Percentiles rank a stretch among this genome's conserved stretches.
Evolutionary conservation across 2,329 filamentous ascomycete species (phyloP).

Genomic region (Penicillium griseofulvum): DNA sequence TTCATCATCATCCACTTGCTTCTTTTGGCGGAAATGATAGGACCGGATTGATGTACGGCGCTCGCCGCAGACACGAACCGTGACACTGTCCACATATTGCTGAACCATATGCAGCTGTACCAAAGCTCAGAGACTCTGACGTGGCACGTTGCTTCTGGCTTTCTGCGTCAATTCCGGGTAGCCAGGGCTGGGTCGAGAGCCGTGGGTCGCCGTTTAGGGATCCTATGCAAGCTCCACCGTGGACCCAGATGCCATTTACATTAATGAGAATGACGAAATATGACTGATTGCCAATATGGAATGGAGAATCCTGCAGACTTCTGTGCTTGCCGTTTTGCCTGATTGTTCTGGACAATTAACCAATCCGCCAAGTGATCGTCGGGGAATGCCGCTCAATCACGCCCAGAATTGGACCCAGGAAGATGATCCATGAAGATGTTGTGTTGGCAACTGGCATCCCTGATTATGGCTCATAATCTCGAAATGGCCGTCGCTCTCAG

Average conservation of each 20-base stretch:
- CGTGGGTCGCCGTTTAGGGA: conserved; percentile 22
- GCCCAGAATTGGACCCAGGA: conserved; percentile 15
- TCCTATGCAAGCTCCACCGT: conserved; percentile 13
- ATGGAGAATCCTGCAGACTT: conserved; percentile 8
- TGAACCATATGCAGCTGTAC: conserved; percentile 40
- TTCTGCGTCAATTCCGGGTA: conserved; percentile 24
- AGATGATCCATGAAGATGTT: conserved; percentile 27
- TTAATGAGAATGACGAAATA: conserved; percentile 11
- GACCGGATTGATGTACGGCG: conserved; percentile 29
- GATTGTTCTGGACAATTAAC: conserved; percentile 1
- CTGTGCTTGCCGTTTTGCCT: conserved; percentile 10
- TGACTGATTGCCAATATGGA: conserved; percentile 5
- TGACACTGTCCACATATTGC: conserved; percentile 35
- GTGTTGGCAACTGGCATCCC: conserved; percentile 32
- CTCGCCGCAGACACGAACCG: conserved; percentile 34
- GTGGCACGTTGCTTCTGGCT: conserved; percentile 40
- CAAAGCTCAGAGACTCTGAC: conserved; percentile 42
- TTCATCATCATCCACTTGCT: conserved; percentile 28
- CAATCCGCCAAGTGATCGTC: conserved; percentile 24
- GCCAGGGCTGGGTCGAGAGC: conserved; percentile 24
- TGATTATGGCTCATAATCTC: conserved; percentile 23
- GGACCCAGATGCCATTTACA: conserved; percentile 10
- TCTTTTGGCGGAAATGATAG: conserved; percentile 32
- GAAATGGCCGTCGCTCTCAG: conserved; percentile 17
- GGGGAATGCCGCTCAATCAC: conserved; percentile 19